phyloP scores from a whole-genome alignment of 108 stramenopile genomes.

The Pseudonitzschia delicatissima region DNA sequence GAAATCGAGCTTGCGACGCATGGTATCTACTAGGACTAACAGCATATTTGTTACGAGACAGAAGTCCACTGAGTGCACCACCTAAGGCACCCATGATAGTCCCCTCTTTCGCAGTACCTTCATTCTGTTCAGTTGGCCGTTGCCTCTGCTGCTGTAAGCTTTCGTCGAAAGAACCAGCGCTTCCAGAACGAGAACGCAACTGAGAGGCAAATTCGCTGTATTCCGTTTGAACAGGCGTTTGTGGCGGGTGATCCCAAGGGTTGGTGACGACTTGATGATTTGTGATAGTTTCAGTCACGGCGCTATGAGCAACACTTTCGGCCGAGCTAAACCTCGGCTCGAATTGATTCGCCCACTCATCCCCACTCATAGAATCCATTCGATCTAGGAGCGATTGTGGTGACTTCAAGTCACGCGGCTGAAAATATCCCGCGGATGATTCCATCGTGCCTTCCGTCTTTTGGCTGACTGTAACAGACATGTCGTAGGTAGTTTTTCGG shows the following conservation, averaged over 20 bases:
- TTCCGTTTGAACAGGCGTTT: slow-evolving; percentile 11
- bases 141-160: background rate
- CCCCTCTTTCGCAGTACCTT: slow-evolving; percentile 12
- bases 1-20: background rate
- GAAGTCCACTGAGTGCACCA: slow-evolving; percentile 67
- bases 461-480: slow-evolving; percentile 63
- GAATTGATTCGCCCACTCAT: slow-evolving; percentile 21
- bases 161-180: slow-evolving; percentile 22
- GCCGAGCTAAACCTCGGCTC: slow-evolving; percentile 11
- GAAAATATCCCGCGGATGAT: background rate
- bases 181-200: slow-evolving; percentile 9
- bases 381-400: slow-evolving; percentile 23
- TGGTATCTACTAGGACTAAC: slow-evolving; percentile 3
- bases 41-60: slow-evolving; percentile 57
- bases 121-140: slow-evolving; percentile 16
- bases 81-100: slow-evolving; percentile 72
- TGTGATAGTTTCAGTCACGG: slow-evolving; percentile 30
- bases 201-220: slow-evolving; percentile 25
- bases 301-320: slow-evolving; percentile 38
- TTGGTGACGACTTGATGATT: slow-evolving; percentile 14
- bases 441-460: slow-evolving; percentile 3
- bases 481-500: slow-evolving; percentile 70
- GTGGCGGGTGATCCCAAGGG: slow-evolving; percentile 6
- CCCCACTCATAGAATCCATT: slow-evolving; percentile 1
- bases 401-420: too few species aligned